Evolutionary conservation across 2,329 filamentous ascomycete species (phyloP).

Genomic region (Apiospora koreana): DNA sequence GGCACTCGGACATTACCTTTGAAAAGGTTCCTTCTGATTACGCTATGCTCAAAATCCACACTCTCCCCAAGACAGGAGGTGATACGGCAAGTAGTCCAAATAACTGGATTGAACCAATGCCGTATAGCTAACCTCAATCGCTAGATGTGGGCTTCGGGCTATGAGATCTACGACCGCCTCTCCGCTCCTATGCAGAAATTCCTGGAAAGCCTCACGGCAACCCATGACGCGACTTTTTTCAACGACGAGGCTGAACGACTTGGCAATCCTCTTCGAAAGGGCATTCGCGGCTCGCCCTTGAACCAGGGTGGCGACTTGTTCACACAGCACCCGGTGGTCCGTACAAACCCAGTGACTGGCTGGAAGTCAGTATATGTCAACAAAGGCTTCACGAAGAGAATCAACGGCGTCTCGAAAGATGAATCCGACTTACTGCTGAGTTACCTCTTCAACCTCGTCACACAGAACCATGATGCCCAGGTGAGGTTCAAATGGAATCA

Average conservation of each 20-base stretch:
- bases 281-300: conserved; percentile 53
- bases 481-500: conserved; percentile 55
- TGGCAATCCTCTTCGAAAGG: conserved; percentile 45
- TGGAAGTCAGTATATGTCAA: conserved; percentile 58
- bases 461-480: conserved; percentile 58
- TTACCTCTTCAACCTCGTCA: conserved; percentile 49
- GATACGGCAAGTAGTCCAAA: conserved; percentile 35
- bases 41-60: conserved; percentile 52
- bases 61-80: conserved; percentile 48
- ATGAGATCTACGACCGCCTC: conserved; percentile 56
- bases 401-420: conserved; percentile 55
- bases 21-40: conserved; percentile 56
- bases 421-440: conserved; percentile 53
- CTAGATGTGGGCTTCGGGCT: conserved; percentile 49
- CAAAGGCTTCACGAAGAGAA: conserved; percentile 52
- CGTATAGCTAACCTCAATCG: background rate
- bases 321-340: conserved; percentile 54
- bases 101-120: background rate
- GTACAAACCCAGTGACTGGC: conserved; percentile 62
- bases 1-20: conserved; percentile 57
- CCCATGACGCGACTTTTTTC: conserved; percentile 51
- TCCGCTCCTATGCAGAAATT: conserved; percentile 49
- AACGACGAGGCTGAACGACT: conserved; percentile 49
- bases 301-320: conserved; percentile 55
- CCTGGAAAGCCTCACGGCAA: conserved; percentile 50